phyloP scores from a whole-genome alignment of 169 alveolate species.

The Pseudocohnilembus persalinus region DNA sequence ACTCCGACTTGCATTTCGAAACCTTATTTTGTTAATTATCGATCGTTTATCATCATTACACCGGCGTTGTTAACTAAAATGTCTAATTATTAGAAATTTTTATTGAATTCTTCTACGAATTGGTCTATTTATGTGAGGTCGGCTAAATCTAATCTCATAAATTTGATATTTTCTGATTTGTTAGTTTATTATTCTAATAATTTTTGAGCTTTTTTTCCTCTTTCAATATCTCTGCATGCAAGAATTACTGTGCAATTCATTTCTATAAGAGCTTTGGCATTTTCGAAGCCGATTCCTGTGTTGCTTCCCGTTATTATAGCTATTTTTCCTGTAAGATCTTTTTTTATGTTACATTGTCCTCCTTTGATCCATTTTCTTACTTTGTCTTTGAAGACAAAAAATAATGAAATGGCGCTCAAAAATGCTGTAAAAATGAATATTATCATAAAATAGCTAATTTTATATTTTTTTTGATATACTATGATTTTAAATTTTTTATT shows the following conservation, averaged over 20 bases:
- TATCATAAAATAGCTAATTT: no score
- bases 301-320: slow-evolving; percentile 68
- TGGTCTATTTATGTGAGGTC: slow-evolving; percentile 47
- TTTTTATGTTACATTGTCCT: slow-evolving; percentile 4
- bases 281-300: slow-evolving; percentile 80
- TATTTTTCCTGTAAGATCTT: slow-evolving; percentile 46
- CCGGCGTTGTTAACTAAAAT: slow-evolving; percentile 76
- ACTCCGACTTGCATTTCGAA: neutral
- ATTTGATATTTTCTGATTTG: slow-evolving; percentile 8
- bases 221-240: slow-evolving; percentile 59
- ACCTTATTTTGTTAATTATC: neutral
- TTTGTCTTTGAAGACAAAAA: no score
- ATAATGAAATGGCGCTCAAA: no score
- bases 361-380: no score
- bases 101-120: slow-evolving; percentile 39
- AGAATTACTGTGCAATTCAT: slow-evolving; percentile 74
- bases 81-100: slow-evolving; percentile 48
- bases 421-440: no score
- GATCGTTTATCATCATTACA: neutral
- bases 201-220: slow-evolving; percentile 29
- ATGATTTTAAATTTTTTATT: no score
- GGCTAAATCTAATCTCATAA: slow-evolving; percentile 55
- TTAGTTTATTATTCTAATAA: slow-evolving; percentile 3
- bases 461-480: no score
- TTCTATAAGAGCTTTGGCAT: slow-evolving; percentile 58